These are phyloP conservation scores for Clarireedia monteithiana DNA, from an alignment of 2,329 filamentous ascomycete genomes.

Conservation along the genomic window DNA sequence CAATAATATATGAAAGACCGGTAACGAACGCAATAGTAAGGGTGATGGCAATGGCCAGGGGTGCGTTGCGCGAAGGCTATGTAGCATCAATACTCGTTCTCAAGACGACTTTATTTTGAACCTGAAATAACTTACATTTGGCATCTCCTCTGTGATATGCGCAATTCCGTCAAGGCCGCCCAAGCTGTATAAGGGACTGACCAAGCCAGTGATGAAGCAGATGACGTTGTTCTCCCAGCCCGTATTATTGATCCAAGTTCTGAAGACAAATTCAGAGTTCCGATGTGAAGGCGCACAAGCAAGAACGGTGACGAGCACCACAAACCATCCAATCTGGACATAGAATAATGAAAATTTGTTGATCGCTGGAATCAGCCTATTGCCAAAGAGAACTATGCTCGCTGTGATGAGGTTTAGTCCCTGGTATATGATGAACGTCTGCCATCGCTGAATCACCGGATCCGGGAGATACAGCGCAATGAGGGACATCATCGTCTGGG, in stretches of 20 bases:
- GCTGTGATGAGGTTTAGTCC: constrained; percentile 36
- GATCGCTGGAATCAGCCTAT: constrained; percentile 41
- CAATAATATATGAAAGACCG: constrained; percentile 42
- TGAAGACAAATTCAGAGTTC: constrained; percentile 32
- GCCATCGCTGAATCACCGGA: constrained; percentile 37
- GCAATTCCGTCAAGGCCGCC: constrained; percentile 56
- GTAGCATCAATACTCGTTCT: not conserved
- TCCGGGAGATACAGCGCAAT: constrained; percentile 38
- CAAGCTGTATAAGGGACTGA: constrained; percentile 60
- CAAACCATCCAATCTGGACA: constrained; percentile 36
- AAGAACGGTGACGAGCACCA: constrained; percentile 33
- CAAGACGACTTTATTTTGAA: not conserved
- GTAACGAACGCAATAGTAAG: constrained; percentile 41
- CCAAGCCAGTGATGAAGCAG: constrained; percentile 48
- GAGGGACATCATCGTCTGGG: constrained; percentile 32
- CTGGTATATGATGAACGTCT: constrained; percentile 40
- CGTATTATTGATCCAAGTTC: constrained; percentile 35
- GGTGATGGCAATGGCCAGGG: constrained; percentile 43
- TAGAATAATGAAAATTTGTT: constrained; percentile 48
- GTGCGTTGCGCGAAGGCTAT: constrained; percentile 33
- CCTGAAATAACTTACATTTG: constrained; percentile 11
- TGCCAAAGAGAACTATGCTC: constrained; percentile 39
- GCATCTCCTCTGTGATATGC: constrained; percentile 58
- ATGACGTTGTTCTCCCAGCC: constrained; percentile 39
- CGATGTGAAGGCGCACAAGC: constrained; percentile 29